Evolutionary conservation across 1,284 basidiomycete species (phyloP), one percentile per base, ranked within the genome.

Genomic region (Moesziomyces sp.): DNA sequence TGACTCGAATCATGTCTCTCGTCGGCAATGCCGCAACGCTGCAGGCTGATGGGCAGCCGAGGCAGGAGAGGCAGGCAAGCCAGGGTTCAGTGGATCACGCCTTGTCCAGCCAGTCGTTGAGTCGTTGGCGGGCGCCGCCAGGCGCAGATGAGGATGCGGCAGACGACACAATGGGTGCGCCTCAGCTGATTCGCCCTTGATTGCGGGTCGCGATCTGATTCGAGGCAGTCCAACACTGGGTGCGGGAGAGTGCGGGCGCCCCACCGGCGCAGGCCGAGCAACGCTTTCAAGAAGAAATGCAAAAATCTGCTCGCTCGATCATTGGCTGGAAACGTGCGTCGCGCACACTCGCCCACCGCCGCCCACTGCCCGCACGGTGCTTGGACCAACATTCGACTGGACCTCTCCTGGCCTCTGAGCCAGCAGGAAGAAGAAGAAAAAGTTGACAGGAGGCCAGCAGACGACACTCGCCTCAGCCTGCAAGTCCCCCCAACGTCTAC

Each of bases 291-390:
- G 38, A 44, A 51, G 47, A 54, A 38, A 46, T 45, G 28, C 47
- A 60, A 68, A 68, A 68, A 55, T 68, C 55, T 58, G 65, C 55
- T 52, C 56, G 16, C 44, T 51, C 46, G 40, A 65, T 40, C 38
- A 40, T 65, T 58, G 55, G 65, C 30, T 43, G 58, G 62, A 62
- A 58, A 58, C 49, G 56, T 53, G 58, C 56, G 35, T 34, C 40
- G 40, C 58, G 47, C 54, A 52, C 23, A 35, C 42, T 30, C 46
- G 24, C 46, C 40, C 19, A 9, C 18, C 52, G 30, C 46, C 45
- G 21, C n/a, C 46, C 7, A 5, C 21, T n/a, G 38, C 28, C 38
- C 28, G 16, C 26, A 46, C 43, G 46, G 19, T 34, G 45, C 55
- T 43, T 47, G 57, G 57, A 24, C 57, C 49, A 47, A 40, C 38